These are phyloP conservation scores for Blastocystis sp. DNA, from an alignment of 352 stramenopile species.

Conservation along the genomic window DNA sequence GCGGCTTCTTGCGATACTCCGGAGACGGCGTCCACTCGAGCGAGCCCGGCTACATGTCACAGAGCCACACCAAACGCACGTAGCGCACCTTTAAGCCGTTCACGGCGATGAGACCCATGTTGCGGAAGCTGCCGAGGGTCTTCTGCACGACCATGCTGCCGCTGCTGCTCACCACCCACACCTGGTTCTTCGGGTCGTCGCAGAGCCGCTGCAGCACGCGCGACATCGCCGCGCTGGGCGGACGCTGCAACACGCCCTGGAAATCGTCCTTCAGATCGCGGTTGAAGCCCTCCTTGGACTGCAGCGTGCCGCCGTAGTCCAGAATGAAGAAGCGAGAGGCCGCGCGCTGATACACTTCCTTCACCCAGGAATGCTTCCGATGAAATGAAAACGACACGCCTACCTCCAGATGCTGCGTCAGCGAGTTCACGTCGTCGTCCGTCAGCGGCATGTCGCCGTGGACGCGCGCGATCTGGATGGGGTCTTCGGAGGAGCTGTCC, in stretches of 20 bases:
- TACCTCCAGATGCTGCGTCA: neutral
- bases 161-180: constrained; percentile 56
- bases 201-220: constrained; percentile 27
- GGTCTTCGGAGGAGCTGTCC: neutral
- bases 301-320: constrained; percentile 51
- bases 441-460: neutral
- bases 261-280: constrained; percentile 57
- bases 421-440: constrained; percentile 24
- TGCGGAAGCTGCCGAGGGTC: neutral
- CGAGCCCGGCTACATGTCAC: constrained; percentile 7
- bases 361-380: neutral
- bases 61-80: neutral
- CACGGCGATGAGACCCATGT: constrained; percentile 27
- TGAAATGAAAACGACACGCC: neutral
- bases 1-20: constrained; percentile 35
- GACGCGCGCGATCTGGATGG: neutral
- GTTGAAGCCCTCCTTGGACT: constrained; percentile 49
- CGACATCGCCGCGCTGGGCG: constrained; percentile 4
- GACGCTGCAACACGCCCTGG: constrained; percentile 27
- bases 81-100: constrained; percentile 44
- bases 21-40: constrained; percentile 6
- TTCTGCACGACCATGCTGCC: constrained; percentile 37
- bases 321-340: constrained; percentile 40
- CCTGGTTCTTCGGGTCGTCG: constrained; percentile 39
- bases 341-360: neutral